These are phyloP conservation scores for Aspergillus unguis DNA, from an alignment of 2,329 filamentous ascomycete species.

Conservation along the genomic window DNA sequence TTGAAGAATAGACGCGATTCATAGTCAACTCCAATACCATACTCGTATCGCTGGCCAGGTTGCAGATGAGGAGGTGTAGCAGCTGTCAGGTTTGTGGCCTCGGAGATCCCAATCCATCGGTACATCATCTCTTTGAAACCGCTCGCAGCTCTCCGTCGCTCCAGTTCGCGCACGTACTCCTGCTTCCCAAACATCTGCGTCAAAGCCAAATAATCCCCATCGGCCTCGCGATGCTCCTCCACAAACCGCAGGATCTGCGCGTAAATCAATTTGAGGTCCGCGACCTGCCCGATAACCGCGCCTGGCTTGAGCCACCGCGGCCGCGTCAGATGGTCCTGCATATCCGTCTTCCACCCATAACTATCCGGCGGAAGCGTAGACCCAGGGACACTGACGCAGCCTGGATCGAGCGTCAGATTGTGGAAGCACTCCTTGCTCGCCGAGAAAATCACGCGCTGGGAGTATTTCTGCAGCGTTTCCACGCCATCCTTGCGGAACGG, in stretches of 20 bases:
- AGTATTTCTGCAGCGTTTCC: slow-evolving; percentile 41
- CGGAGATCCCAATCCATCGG: slow-evolving; percentile 36
- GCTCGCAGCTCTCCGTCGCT: slow-evolving; percentile 34
- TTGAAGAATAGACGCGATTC: slow-evolving; percentile 50
- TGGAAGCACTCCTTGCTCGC: slow-evolving; percentile 54
- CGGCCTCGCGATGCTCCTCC: slow-evolving; percentile 29
- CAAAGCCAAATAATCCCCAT: slow-evolving; percentile 47
- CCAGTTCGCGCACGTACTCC: slow-evolving; percentile 49
- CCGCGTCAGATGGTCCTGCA: slow-evolving; percentile 37
- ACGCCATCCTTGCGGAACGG: slow-evolving; percentile 18
- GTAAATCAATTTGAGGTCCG: slow-evolving; percentile 48
- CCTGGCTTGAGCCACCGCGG: slow-evolving; percentile 51
- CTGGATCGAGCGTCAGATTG: slow-evolving; percentile 41
- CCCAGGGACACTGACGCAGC: slow-evolving; percentile 53
- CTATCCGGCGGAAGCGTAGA: slow-evolving; percentile 50
- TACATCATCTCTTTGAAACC: slow-evolving; percentile 40
- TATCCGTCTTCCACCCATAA: slow-evolving; percentile 47
- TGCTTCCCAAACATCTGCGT: slow-evolving; percentile 53
- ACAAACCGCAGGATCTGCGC: slow-evolving; percentile 41
- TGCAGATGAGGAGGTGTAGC: slow-evolving; percentile 31
- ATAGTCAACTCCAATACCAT: slow-evolving; percentile 53
- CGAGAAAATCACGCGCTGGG: slow-evolving; percentile 55
- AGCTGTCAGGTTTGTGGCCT: slow-evolving; percentile 36
- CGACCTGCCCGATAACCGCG: slow-evolving; percentile 51
- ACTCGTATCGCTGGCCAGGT: slow-evolving; percentile 46